Evolutionary conservation across 2,329 filamentous ascomycete genomes (phyloP), one percentile per base, ranked within the genome.

Genomic region (Neonectria sp.): DNA sequence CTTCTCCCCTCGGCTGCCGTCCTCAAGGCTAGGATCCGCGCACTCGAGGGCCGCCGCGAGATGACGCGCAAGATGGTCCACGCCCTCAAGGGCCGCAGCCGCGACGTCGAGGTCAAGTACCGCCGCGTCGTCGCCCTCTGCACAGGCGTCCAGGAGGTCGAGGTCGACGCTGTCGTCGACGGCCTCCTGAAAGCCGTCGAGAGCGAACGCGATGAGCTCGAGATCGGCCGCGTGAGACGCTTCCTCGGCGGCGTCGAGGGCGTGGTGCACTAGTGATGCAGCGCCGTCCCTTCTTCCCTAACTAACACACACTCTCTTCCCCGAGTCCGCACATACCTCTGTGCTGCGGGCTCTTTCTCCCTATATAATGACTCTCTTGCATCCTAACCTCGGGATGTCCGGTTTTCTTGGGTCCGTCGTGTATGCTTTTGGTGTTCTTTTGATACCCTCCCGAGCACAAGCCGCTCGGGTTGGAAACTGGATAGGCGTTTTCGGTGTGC

Each of bases 121-220:
- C 89, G 95, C 29, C 93, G 92, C 71, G 93, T 98, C 33, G 94
- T 99, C 27, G 91, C 92, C 60, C 84, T 98, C 13, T 98, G 95
- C 78, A 97, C 95, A 0, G 91, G 90, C 9, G 93, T 95, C 37
- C 87, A 90, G 1, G 94, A 97, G 68, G 86, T 87, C 9, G 89
- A 94, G 65, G 93, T 98, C 15, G 96, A 98, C 73, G 89, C 89
- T 64, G 89, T 95, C 58, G 86, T 98, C 0, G 93, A 94, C 59
- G 90, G 91, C 3, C 84, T 99, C 49, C 89, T 97, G 53, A 90
- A 93, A 69, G 96, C 96, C 2, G 92, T 98, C 3, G 95, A 97
- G 81, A 97, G 95, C 76, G 95, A 98, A 79, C 89, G 87, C 61
- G 88, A 90, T 8, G 92, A 93, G 74, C 84, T 94, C 1, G 94